Evolutionary conservation across 495 filamentous ascomycete species (phyloP).

Genomic region (Cudoniella acicularis): DNA sequence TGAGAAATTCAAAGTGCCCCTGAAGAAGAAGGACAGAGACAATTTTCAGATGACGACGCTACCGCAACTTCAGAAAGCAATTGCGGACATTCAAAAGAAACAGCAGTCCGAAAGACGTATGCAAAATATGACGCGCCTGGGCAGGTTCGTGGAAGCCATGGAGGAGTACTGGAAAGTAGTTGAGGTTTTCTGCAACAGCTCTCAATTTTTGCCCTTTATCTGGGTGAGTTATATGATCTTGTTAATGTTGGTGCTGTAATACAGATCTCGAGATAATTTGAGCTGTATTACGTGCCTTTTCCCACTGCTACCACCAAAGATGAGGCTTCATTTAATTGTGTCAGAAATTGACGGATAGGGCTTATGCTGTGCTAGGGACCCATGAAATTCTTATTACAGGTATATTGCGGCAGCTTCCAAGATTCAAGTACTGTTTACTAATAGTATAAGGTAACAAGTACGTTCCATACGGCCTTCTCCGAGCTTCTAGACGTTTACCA

Average conservation of each 20-base stretch:
- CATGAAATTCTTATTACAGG: background rate
- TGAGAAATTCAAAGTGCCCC: slow-evolving; percentile 7
- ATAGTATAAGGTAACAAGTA: slow-evolving; percentile 3
- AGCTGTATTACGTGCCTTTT: background rate
- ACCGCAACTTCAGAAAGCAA: slow-evolving; percentile 10
- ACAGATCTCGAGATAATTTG: background rate
- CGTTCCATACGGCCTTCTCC: slow-evolving; percentile 26
- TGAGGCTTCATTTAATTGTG: background rate
- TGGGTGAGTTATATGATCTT: slow-evolving; percentile 25
- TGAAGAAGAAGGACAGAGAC: slow-evolving; percentile 11
- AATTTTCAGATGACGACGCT: slow-evolving; percentile 14
- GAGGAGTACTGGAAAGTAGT: slow-evolving; percentile 35
- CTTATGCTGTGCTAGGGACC: background rate
- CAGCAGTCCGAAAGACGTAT: slow-evolving; percentile 31
- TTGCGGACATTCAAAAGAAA: slow-evolving; percentile 32
- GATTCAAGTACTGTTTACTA: background rate
- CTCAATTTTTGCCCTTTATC: slow-evolving; percentile 34
- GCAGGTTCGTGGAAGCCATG: slow-evolving; percentile 39
- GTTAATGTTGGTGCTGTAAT: background rate
- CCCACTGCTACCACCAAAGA: background rate
- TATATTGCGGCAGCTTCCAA: background rate
- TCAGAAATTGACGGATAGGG: background rate
- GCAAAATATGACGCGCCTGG: slow-evolving; percentile 33
- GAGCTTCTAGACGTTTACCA: slow-evolving; percentile 38
- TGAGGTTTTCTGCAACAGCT: slow-evolving; percentile 35